Evolutionary conservation across 345 rosid species (phyloP), one percentile per base, ranked within the genome.

Genomic region (Populus alba): DNA sequence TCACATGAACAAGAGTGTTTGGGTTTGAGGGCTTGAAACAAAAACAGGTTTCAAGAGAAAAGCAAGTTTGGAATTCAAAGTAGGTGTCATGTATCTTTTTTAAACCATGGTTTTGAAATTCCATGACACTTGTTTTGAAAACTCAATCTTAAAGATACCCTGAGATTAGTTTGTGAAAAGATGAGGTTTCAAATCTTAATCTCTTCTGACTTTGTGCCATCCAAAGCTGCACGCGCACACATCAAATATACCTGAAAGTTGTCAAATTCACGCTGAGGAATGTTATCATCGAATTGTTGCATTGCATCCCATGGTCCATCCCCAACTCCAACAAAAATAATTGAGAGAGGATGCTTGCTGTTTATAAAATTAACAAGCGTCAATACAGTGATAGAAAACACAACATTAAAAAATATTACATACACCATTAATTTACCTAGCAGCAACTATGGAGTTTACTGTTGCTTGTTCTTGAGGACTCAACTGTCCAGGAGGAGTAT

Each of bases 251-350:
- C 99, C 98, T 95, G 98, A 82, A 95, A 93, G 89, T 95, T 95
- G 83, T 95, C 99, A 55, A 95, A 93, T 63, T 87, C 88, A 0
- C 98, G 97, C 5, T 91, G 92, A 65, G 97, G 98, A 80, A 95
- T 92, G 69, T 89, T 90, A 86, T 95, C 98, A 79, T 95, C 99
- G 69, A 95, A 93, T 29, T 88, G 90, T 77, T 93, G 74, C 99
- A 95, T 89, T 27, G 97, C 85, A 74, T 95, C 92, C 99, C 99
- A 95, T 17, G 99, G 98, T 74, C 99, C 99, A 86, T 95, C 98
- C 75, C 99, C 99, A 49, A 95, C 94, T 68, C 99, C 99, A 78
- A 95, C 91, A 86, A 95, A 85, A 85, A 95, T 79, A 11, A 95
- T 95, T 25, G 99, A 95, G 76, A 95, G 88, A 71, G 98, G 96